A percentile compares a stretch with the other conserved stretches of the same genome.
phyloP scores from a whole-genome alignment of 2,329 filamentous ascomycete genomes.

The Colletotrichum lini region DNA sequence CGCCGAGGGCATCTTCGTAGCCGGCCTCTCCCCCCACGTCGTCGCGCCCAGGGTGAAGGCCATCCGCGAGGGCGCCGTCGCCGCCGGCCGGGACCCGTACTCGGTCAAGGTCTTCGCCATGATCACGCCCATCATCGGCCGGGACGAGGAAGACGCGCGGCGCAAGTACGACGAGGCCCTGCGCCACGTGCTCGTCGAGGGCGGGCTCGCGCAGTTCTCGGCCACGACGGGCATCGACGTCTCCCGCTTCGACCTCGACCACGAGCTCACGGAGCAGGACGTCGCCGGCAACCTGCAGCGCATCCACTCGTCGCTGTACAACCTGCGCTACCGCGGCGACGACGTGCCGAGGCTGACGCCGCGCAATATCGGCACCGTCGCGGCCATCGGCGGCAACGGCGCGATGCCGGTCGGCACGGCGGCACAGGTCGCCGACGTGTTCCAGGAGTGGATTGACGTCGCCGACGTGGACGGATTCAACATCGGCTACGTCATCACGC shows the following conservation, averaged over 20 bases:
- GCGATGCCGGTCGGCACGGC: constrained; percentile 55
- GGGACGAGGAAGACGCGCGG: constrained; percentile 66
- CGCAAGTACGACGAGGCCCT: constrained; percentile 65
- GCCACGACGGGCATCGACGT: constrained; percentile 74
- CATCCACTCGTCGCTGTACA: constrained; percentile 63
- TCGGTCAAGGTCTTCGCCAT: constrained; percentile 70
- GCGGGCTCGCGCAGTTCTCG: constrained; percentile 68
- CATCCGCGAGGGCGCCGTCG: constrained; percentile 66
- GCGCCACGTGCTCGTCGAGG: constrained; percentile 67
- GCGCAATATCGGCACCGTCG: constrained; percentile 56
- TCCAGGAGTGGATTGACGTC: constrained; percentile 60
- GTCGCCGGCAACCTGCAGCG: constrained; percentile 65
- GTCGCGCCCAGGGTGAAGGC: constrained; percentile 65
- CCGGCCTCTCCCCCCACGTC: constrained; percentile 64
- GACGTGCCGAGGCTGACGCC: constrained; percentile 59
- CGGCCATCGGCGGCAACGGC: constrained; percentile 57
- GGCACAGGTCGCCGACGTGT: constrained; percentile 58
- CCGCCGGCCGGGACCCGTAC: constrained; percentile 67
- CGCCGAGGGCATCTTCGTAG: constrained; percentile 73
- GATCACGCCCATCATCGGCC: constrained; percentile 64
- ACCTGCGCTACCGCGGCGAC: constrained; percentile 63
- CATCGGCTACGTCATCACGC: constrained; percentile 59
- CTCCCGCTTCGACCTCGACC: constrained; percentile 68
- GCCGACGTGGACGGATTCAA: constrained; percentile 60
- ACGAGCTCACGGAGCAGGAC: constrained; percentile 69